A percentile compares a stretch with the other conserved stretches of the same genome.
These are phyloP conservation scores for Aotearoamyces nothofagi DNA, from an alignment of 2,329 filamentous ascomycete genomes.

Conservation along the genomic window DNA sequence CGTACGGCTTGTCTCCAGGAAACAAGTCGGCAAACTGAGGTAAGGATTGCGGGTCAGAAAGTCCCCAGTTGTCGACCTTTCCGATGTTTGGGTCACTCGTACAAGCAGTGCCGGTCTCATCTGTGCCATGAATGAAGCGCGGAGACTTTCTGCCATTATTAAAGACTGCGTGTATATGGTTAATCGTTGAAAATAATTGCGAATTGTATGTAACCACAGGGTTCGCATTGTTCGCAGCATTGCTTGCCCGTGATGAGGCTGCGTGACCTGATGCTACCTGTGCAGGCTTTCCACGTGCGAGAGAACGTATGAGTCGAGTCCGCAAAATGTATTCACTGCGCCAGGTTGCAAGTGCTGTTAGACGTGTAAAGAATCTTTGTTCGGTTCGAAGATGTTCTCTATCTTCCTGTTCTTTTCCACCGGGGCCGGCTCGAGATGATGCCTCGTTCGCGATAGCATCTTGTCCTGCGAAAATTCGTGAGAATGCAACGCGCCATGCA, in stretches of 20 bases:
- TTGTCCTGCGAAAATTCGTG: slow-evolving; percentile 75
- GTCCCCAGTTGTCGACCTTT: slow-evolving; percentile 70
- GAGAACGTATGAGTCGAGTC: slow-evolving; percentile 67
- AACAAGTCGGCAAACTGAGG: slow-evolving; percentile 66
- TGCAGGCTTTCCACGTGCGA: slow-evolving; percentile 67
- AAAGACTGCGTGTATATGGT: slow-evolving; percentile 67
- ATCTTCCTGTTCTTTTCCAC: slow-evolving; percentile 28
- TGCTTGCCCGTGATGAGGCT: slow-evolving; percentile 29
- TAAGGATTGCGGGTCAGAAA: slow-evolving; percentile 59
- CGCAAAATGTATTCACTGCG: slow-evolving; percentile 87
- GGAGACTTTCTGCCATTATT: slow-evolving; percentile 58
- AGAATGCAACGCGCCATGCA: slow-evolving; percentile 86
- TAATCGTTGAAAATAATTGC: slow-evolving; percentile 64
- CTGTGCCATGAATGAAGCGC: slow-evolving; percentile 68
- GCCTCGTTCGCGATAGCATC: slow-evolving; percentile 30
- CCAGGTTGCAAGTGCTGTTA: slow-evolving; percentile 82
- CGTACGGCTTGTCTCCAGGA: slow-evolving; percentile 60
- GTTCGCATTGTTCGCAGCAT: slow-evolving; percentile 41
- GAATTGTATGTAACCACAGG: slow-evolving; percentile 78
- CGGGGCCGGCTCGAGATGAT: slow-evolving; percentile 20
- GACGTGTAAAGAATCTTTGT: slow-evolving; percentile 63
- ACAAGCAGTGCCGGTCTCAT: slow-evolving; percentile 64
- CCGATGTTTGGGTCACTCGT: slow-evolving; percentile 64
- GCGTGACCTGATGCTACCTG: slow-evolving; percentile 36
- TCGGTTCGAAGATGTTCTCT: slow-evolving; percentile 50